Conservation (phyloP, 192 early-diverging fungal genomes). For the Mortierella alpina region DNA sequence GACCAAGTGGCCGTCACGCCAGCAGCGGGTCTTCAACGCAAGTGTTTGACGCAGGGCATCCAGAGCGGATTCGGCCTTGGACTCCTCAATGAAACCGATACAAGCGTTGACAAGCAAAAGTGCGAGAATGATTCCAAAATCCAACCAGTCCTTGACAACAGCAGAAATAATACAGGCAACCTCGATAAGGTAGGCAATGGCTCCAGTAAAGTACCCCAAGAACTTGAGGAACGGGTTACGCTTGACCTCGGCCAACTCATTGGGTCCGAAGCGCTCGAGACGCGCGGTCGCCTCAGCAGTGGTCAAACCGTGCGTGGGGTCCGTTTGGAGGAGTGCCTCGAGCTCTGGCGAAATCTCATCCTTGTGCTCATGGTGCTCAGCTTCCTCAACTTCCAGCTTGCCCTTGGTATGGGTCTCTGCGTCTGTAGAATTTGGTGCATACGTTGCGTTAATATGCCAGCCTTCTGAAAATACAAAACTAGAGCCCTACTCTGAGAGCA, state of each 20-base stretch:
- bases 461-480: neutral
- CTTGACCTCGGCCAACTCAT: conserved; percentile 87
- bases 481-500: neutral
- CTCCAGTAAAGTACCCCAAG: conserved; percentile 87
- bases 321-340: conserved; percentile 84
- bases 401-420: conserved; percentile 39
- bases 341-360: conserved; percentile 87
- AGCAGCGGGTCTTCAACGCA: conserved; percentile 84
- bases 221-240: conserved; percentile 89
- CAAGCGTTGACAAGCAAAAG: conserved; percentile 87
- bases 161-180: conserved; percentile 86
- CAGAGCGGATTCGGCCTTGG: conserved; percentile 91
- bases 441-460: too few species aligned
- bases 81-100: conserved; percentile 95
- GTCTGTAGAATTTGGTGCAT: neutral
- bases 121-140: conserved; percentile 86
- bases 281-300: conserved; percentile 80
- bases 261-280: conserved; percentile 78
- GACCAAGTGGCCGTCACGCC: conserved; percentile 80
- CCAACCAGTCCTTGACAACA: conserved; percentile 72
- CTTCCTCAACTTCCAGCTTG: conserved; percentile 71
- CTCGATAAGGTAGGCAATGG: conserved; percentile 92
- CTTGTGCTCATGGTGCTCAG: conserved; percentile 77
- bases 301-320: conserved; percentile 82
- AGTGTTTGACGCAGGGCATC: conserved; percentile 96